A percentile compares a stretch with the other conserved stretches of the same genome.
Evolutionary conservation across 495 filamentous ascomycete species (phyloP).

Genomic region (Bryoglossum gracile): DNA sequence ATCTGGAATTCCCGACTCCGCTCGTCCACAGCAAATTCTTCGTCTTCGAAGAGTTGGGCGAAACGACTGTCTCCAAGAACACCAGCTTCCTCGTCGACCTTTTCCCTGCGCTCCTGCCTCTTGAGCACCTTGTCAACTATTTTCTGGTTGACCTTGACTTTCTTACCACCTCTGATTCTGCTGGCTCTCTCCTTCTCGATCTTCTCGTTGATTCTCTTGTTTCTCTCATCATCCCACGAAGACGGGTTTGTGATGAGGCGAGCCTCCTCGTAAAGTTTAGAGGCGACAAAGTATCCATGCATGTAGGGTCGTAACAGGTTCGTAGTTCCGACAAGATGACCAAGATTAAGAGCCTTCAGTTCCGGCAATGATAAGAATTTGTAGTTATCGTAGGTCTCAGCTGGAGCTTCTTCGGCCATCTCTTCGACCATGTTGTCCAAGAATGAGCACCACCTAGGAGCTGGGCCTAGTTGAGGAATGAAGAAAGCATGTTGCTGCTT

Average conservation of each 20-base stretch:
- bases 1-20: conserved; percentile 76
- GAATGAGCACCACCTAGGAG: conserved; percentile 93
- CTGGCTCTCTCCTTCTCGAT: conserved; percentile 90
- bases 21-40: conserved; percentile 90
- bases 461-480: conserved; percentile 86
- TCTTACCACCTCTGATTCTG: conserved; percentile 86
- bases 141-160: conserved; percentile 86
- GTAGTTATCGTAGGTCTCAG: conserved; percentile 93
- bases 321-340: conserved; percentile 80
- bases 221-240: conserved; percentile 80
- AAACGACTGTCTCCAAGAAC: conserved; percentile 82
- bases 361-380: conserved; percentile 90
- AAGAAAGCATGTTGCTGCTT: conserved; percentile 90
- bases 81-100: conserved; percentile 50
- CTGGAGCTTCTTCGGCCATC: conserved; percentile 72
- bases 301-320: conserved; percentile 88
- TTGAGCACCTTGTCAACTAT: conserved; percentile 77
- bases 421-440: conserved; percentile 96
- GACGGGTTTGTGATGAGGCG: conserved; percentile 85
- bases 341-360: conserved; percentile 69
- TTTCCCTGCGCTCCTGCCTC: conserved; percentile 72
- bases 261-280: conserved; percentile 91
- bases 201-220: conserved; percentile 81
- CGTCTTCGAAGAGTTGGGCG: conserved; percentile 79
- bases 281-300: conserved; percentile 96